Evolutionary conservation across 176 grass and related monocot genomes (phyloP).

Genomic region (Themeda triandra): DNA sequence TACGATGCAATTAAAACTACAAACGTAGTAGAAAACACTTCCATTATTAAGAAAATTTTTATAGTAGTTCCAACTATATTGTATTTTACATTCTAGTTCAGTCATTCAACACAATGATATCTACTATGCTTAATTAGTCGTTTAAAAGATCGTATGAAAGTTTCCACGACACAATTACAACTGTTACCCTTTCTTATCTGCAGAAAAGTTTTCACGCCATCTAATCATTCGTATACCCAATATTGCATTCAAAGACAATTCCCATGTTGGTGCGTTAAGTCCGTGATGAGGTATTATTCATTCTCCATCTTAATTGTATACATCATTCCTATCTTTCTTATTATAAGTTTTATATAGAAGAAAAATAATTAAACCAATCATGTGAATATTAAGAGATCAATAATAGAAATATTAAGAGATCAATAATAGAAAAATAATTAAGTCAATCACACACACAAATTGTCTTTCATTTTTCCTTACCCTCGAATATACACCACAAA

Average conservation of each 20-base stretch:
- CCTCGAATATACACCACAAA: too few species aligned
- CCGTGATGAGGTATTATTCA: constrained; percentile 57
- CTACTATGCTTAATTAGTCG: neutral
- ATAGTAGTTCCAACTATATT: too few species aligned
- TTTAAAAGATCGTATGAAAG: too few species aligned
- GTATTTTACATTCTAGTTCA: neutral
- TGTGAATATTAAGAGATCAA: too few species aligned
- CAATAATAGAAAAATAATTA: too few species aligned
- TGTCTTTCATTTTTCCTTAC: too few species aligned
- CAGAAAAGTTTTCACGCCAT: constrained; percentile 97
- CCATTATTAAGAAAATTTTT: too few species aligned
- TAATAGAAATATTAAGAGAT: too few species aligned
- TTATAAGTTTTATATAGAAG: neutral
- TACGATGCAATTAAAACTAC: too few species aligned
- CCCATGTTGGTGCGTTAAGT: constrained; percentile 91
- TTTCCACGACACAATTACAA: neutral
- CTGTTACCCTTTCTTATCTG: constrained; percentile 19
- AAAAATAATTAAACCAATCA: too few species aligned
- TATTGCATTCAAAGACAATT: constrained; percentile 93
- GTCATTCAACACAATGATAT: neutral
- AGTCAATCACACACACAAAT: too few species aligned
- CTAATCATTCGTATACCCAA: constrained; percentile 81
- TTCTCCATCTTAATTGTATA: constrained; percentile 20
- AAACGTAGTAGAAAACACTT: too few species aligned
- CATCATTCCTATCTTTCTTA: neutral